These are phyloP conservation scores for Ampelocalamus luodianensis DNA, from an alignment of 176 grass and related monocot species.

Conservation along the genomic window DNA sequence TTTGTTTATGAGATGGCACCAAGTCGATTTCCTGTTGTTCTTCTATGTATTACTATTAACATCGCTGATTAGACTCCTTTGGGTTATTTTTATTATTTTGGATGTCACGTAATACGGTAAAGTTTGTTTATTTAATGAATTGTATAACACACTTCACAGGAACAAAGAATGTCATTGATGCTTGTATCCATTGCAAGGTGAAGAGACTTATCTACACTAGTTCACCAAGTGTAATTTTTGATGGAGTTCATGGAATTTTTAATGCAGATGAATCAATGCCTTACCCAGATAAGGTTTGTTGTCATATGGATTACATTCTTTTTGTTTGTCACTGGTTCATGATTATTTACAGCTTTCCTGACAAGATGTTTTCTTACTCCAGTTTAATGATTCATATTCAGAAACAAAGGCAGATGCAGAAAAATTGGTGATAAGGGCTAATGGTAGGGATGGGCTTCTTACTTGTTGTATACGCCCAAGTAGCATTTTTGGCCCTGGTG, in stretches of 20 bases:
- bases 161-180: conserved; percentile 93
- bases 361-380: no score
- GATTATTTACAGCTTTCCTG: no score
- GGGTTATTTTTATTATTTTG: not conserved
- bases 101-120: not conserved
- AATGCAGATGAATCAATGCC: conserved; percentile 84
- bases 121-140: not conserved
- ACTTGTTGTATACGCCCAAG: conserved; percentile 97
- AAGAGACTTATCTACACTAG: conserved; percentile 98
- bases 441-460: conserved; percentile 80
- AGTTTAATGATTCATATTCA: no score
- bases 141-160: conserved; percentile 53
- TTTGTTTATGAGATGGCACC: conserved; percentile 29
- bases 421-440: no score
- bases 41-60: not conserved
- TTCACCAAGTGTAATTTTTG: conserved; percentile 94
- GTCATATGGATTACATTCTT: conserved; percentile 37
- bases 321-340: no score
- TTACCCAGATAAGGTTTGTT: conserved; percentile 81
- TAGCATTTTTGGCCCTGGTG: conserved; percentile 98
- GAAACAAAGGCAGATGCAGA: no score
- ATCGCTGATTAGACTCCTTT: not conserved
- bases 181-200: conserved; percentile 79
- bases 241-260: conserved; percentile 91
- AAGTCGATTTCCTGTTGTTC: conserved; percentile 12